A percentile compares a stretch with the other conserved stretches of the same genome.
These are phyloP conservation scores for Herpetospermum pedunculosum DNA, from an alignment of 306 rosid genomes.

Conservation along the genomic window DNA sequence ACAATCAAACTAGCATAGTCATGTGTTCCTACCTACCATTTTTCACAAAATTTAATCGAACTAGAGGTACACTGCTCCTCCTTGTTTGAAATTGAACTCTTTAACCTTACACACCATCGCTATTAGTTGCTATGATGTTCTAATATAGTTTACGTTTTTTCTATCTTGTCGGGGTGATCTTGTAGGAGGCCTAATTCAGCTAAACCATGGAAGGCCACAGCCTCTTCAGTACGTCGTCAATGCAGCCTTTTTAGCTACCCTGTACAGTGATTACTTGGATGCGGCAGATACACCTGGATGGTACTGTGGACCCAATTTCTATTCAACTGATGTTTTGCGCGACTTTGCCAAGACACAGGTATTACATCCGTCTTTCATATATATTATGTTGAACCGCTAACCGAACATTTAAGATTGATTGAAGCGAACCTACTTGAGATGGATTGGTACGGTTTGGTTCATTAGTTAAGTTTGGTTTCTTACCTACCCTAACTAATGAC, in stretches of 20 bases:
- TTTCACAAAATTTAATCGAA: slow-evolving; percentile 82
- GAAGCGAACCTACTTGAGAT: not conserved
- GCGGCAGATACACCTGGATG: slow-evolving; percentile 99
- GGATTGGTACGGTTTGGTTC: not conserved
- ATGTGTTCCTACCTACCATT: slow-evolving; percentile 96
- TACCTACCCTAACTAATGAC: not conserved
- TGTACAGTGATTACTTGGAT: slow-evolving; percentile 88
- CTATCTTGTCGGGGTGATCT: slow-evolving; percentile 15
- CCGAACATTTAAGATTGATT: not conserved
- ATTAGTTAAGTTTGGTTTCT: not conserved
- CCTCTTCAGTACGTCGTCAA: slow-evolving; percentile 93
- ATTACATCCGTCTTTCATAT: not conserved
- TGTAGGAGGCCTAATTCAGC: slow-evolving; percentile 80
- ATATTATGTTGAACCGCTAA: not conserved
- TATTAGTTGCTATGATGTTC: not conserved
- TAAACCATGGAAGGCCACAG: slow-evolving; percentile 93
- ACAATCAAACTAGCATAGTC: slow-evolving; percentile 83
- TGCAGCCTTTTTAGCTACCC: slow-evolving; percentile 89
- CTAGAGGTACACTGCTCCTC: slow-evolving; percentile 45
- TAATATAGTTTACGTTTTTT: not conserved
- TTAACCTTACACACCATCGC: not conserved
- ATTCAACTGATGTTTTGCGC: slow-evolving; percentile 68
- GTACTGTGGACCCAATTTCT: slow-evolving; percentile 98
- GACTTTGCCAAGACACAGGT: slow-evolving; percentile 85
- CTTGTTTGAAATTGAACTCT: not conserved